Base-by-base conservation (phyloP, 2,329 filamentous ascomycete species). In the Dothideomycetes sp. region DNA sequence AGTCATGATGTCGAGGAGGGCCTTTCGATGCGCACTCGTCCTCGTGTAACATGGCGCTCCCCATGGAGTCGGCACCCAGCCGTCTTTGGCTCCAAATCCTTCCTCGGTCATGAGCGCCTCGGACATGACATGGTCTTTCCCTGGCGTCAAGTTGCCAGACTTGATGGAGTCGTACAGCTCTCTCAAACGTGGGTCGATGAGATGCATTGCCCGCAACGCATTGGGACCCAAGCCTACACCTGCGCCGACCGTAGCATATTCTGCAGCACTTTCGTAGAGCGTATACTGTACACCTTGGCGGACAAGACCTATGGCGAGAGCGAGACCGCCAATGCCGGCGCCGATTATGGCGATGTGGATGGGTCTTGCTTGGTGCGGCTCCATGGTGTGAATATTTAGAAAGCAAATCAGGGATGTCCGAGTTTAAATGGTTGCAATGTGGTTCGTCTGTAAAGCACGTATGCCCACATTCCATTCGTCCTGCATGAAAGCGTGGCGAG, bases 1-100 rank as follows among this genome's bases (percentile, higher is more conserved):
- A 58, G 49, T 72, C 61, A 69, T 62, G 31, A 65, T 63, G 19
- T 66, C 59, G 8, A 69, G 48, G 34, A 69, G 45, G 37, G 60
- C 60, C 37, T 56, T 62, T 27, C 65, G 51, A 44, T 68, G 64
- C 4, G 63, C 64, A n/a, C n/a, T n/a, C n/a, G n/a, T n/a, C n/a
- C n/a, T n/a, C n/a, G n/a, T n/a, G n/a, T n/a, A n/a, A n/a, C n/a
- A n/a, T 10, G 16, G 24, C n/a, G n/a, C n/a, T 29, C 24, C 18
- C 4, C 8, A 36, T 24, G 11, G 18, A 8, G 10, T 19, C 3
- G 18, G 19, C 12, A 12, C 18, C 19, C n/a, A 19, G 8, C 24
- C 8, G 8, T 11, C 15, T 5, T 30, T 18, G 10, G 3, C 16
- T 30, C 35, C 63, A 24, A 67, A 54, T 1, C 60, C 61, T n/a